A percentile compares a stretch with the other conserved stretches of the same genome.
phyloP scores from a whole-genome alignment of 441 rosid genomes.

The Syzygium malaccense region DNA sequence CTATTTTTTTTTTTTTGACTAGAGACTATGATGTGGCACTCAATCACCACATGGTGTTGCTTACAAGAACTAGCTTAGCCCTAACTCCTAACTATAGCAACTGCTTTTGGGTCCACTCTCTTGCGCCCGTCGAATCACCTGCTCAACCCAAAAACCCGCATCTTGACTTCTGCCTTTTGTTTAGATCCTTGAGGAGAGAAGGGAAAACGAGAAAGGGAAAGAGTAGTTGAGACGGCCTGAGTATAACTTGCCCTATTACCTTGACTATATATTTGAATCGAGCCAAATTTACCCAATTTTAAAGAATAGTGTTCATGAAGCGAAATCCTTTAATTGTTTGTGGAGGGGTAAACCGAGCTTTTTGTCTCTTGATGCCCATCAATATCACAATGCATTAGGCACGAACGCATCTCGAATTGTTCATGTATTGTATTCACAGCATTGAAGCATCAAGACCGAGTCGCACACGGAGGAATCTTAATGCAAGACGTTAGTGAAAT shows the following conservation, averaged over 20 bases:
- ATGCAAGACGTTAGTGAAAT: neutral
- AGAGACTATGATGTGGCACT: neutral
- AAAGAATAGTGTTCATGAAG: neutral
- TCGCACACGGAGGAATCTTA: neutral
- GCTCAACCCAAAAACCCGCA: neutral
- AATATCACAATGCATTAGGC: neutral
- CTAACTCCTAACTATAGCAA: neutral
- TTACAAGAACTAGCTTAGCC: neutral
- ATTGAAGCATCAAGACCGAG: neutral
- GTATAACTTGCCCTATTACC: neutral
- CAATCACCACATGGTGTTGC: neutral
- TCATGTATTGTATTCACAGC: neutral
- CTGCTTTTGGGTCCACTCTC: neutral
- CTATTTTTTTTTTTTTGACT: neutral
- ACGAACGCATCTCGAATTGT: rapidly evolving
- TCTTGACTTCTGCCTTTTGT: neutral
- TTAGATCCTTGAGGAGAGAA: neutral
- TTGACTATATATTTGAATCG: neutral
- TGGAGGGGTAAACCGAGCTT: neutral
- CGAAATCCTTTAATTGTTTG: neutral
- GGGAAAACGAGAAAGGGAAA: neutral
- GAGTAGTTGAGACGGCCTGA: neutral
- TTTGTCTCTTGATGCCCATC: neutral
- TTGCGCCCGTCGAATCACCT: neutral
- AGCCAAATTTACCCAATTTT: neutral